Evolutionary conservation across 345 rosid genomes (phyloP), one percentile per base, ranked within the genome.

Genomic region (Brassica juncea): DNA sequence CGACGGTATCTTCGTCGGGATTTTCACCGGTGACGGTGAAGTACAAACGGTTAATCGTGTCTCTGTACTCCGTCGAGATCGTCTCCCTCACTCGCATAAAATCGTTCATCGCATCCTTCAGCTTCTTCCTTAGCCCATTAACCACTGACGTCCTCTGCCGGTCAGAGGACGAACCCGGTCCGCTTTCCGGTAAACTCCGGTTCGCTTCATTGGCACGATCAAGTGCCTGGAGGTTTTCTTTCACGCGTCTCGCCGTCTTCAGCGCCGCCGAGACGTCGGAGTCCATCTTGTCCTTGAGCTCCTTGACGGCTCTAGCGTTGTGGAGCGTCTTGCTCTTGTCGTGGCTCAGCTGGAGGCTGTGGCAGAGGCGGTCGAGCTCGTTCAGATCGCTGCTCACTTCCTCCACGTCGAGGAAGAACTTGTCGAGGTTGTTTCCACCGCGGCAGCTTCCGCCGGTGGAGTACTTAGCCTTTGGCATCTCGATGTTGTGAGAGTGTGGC

Each of bases 21-120:
- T 89, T 88, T 78, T 91, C 98, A 0, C 98, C 98, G 49, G 98
- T 90, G 72, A 93, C 97, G n/a, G 98, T 93, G 57, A 85, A 93
- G 61, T 88, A 96, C 82, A 92, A 85, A 52, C 99, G 80, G 84
- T 85, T 86, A 3, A 93, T 94, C 0, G 99, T 96, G 85, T 91
- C 97, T 83, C 88, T 81, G 28, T 96, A 90, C 87, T 96, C 99
- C 1, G 82, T 31, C 5, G 97, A 88, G 30, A 93, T 90, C 75
- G 76, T 88, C 79, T 87, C 87, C 60, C 98, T 89, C 84, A 96
- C 75, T 25, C 64, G 81, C 32, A 71, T 88, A 32, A 95, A 96
- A 11, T 84, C 83, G 68, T 90, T 94, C 98, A 96, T 96, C 0
- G 88, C 83, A 35, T 88, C 97, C 82, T 92, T 88, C 74, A 93